A percentile compares a stretch with the other conserved stretches of the same genome.
Evolutionary conservation across 164 flowering plant species (phyloP).

Genomic region (Platanus orientalis): DNA sequence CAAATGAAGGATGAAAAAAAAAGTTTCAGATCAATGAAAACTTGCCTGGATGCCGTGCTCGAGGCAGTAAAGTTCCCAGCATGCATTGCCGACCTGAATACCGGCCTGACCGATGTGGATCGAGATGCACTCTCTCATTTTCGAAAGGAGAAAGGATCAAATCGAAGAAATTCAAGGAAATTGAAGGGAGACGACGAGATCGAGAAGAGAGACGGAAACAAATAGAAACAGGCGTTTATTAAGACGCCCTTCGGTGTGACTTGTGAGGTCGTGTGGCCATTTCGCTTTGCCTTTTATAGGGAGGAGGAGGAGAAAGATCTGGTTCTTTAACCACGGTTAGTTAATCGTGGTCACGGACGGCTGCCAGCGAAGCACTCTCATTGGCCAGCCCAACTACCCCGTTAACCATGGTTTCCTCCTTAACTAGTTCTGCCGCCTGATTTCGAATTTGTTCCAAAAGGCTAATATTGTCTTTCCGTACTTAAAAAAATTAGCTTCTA

Average conservation of each 20-base stretch:
- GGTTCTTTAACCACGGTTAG: slow-evolving; percentile 22
- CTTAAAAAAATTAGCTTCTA: too few relatives aligned
- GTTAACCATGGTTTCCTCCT: not conserved
- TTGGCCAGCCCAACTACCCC: slow-evolving; percentile 2
- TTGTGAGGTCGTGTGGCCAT: too few relatives aligned
- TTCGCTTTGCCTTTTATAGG: slow-evolving; percentile 8
- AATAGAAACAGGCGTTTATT: slow-evolving; percentile 29
- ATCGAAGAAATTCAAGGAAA: not conserved
- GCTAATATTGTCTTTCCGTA: too few relatives aligned
- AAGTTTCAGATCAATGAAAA: slow-evolving; percentile 22
- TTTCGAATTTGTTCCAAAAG: not conserved
- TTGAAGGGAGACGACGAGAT: too few relatives aligned
- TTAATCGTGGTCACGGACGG: slow-evolving; percentile 20
- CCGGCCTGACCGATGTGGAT: slow-evolving; percentile 61
- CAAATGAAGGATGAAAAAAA: not conserved
- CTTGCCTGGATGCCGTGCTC: slow-evolving; percentile 50
- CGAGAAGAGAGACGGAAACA: not conserved
- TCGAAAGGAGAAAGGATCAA: slow-evolving; percentile 8
- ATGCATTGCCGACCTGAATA: slow-evolving; percentile 49
- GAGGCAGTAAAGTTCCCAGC: slow-evolving; percentile 51
- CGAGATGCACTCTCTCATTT: slow-evolving; percentile 60
- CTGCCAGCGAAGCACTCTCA: slow-evolving; percentile 10
- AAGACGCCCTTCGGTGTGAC: slow-evolving; percentile 34
- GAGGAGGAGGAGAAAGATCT: not conserved
- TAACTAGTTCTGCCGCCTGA: not conserved